Conservation (phyloP, 1,284 basidiomycete genomes). For the Ustilago shanxiensis region DNA sequence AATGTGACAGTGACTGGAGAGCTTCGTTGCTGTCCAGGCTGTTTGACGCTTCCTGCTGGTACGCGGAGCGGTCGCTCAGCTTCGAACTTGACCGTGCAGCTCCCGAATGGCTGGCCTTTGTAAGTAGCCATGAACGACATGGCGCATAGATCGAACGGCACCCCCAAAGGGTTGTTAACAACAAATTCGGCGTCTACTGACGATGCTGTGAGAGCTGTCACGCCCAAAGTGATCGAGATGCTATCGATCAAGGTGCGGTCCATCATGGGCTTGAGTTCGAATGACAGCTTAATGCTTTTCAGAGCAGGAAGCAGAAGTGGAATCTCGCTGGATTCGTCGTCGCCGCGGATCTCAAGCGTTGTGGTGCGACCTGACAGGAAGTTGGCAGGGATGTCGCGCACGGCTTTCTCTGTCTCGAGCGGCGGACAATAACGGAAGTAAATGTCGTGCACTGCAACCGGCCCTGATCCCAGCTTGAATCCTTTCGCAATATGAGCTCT, state of each 20-base stretch:
- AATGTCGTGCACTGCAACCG: slow-evolving; percentile 49
- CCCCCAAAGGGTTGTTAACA: slow-evolving; percentile 58
- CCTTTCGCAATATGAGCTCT: slow-evolving; percentile 45
- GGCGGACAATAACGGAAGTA: slow-evolving; percentile 57
- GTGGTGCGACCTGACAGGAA: slow-evolving; percentile 56
- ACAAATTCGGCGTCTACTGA: slow-evolving; percentile 56
- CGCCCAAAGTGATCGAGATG: slow-evolving; percentile 58
- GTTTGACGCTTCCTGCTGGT: slow-evolving; percentile 42
- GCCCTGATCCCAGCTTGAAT: slow-evolving; percentile 45
- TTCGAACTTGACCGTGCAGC: slow-evolving; percentile 37
- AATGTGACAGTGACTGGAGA: slow-evolving; percentile 46
- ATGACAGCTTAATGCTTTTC: slow-evolving; percentile 43
- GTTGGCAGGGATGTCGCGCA: slow-evolving; percentile 55
- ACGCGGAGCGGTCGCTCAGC: slow-evolving; percentile 39
- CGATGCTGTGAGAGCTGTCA: slow-evolving; percentile 53
- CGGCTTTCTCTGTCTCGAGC: slow-evolving; percentile 27
- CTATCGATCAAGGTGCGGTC: slow-evolving; percentile 57
- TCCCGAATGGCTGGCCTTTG: slow-evolving; percentile 56
- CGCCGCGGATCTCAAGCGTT: slow-evolving; percentile 57
- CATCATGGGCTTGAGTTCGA: slow-evolving; percentile 58
- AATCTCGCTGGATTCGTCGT: slow-evolving; percentile 52
- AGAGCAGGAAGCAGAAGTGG: slow-evolving; percentile 49
- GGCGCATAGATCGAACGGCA: slow-evolving; percentile 53
- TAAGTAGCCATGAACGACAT: slow-evolving; percentile 57
- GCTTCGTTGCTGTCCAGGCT: slow-evolving; percentile 35